These are phyloP conservation scores for Russula dissimulans DNA, from an alignment of 768 basidiomycete species.

Conservation along the genomic window DNA sequence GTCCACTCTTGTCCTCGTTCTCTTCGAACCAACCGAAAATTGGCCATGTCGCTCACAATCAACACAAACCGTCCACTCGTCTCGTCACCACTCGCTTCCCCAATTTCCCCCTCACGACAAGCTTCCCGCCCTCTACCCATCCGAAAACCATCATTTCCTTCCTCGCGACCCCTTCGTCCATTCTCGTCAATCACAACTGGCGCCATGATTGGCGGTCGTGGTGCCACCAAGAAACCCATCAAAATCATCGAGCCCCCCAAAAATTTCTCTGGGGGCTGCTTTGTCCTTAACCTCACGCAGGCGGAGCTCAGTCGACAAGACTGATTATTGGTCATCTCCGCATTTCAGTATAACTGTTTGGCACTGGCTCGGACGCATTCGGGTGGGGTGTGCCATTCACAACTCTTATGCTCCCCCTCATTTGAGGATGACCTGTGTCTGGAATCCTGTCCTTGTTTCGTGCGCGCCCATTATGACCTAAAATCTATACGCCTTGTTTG, in stretches of 20 bases:
- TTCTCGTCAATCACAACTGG: slow-evolving; percentile 53
- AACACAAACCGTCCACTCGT: slow-evolving; percentile 25
- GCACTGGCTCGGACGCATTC: background rate
- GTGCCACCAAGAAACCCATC: slow-evolving; percentile 37
- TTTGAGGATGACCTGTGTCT: background rate
- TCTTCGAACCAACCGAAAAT: slow-evolving; percentile 33
- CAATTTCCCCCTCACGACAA: background rate
- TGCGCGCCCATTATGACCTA: background rate
- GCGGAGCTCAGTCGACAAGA: slow-evolving; percentile 71
- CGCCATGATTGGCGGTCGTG: background rate
- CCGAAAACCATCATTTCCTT: slow-evolving; percentile 41
- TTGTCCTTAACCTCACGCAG: slow-evolving; percentile 74
- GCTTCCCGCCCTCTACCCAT: slow-evolving; percentile 28
- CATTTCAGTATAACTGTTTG: background rate
- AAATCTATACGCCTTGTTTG: background rate
- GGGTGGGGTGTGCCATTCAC: background rate
- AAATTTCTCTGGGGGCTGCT: slow-evolving; percentile 53
- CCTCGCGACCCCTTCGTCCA: slow-evolving; percentile 69
- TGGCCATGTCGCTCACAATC: slow-evolving; percentile 42
- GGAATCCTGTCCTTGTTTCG: background rate
- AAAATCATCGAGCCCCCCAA: slow-evolving; percentile 77
- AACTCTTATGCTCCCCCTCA: background rate
- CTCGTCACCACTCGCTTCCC: slow-evolving; percentile 19
- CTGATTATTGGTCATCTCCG: slow-evolving; percentile 22
- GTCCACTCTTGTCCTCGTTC: slow-evolving; percentile 21